Conservation (phyloP, 306 rosid genomes). For the Coriaria nepalensis region DNA sequence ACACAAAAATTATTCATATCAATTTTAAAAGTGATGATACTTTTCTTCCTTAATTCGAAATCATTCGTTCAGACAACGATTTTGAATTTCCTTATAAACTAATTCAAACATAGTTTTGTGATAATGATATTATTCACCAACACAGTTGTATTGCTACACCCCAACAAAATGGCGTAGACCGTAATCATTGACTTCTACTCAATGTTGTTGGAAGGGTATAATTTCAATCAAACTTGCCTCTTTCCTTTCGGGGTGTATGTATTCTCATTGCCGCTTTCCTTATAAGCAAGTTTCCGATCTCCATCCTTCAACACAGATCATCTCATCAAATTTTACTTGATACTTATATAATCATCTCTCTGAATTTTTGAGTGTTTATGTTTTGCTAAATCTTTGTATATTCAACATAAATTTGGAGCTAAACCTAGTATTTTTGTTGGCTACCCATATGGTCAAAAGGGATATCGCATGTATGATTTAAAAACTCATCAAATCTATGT, state of each 20-base stretch:
- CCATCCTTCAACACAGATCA: not conserved
- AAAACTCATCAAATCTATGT: not conserved
- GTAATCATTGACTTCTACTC: not conserved
- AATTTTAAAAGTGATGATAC: too few species aligned
- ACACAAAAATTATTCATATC: too few species aligned
- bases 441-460: slow-evolving; percentile 5
- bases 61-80: too few species aligned
- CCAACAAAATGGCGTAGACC: slow-evolving; percentile 8
- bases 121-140: too few species aligned
- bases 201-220: slow-evolving; percentile 1
- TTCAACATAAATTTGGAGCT: slow-evolving; percentile 7
- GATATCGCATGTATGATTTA: slow-evolving; percentile 4
- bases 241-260: slow-evolving; percentile 5
- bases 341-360: not conserved
- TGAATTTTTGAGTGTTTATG: slow-evolving; percentile 5
- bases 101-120: too few species aligned
- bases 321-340: slow-evolving; percentile 5
- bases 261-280: not conserved
- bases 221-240: slow-evolving; percentile 2
- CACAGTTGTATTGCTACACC: too few species aligned
- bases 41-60: too few species aligned
- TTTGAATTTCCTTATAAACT: too few species aligned
- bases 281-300: not conserved
- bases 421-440: slow-evolving; percentile 4
- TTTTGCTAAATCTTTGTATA: slow-evolving; percentile 4